phyloP scores from a whole-genome alignment of 1,284 basidiomycete species.

The Mycosarcoma mackinlayi region DNA sequence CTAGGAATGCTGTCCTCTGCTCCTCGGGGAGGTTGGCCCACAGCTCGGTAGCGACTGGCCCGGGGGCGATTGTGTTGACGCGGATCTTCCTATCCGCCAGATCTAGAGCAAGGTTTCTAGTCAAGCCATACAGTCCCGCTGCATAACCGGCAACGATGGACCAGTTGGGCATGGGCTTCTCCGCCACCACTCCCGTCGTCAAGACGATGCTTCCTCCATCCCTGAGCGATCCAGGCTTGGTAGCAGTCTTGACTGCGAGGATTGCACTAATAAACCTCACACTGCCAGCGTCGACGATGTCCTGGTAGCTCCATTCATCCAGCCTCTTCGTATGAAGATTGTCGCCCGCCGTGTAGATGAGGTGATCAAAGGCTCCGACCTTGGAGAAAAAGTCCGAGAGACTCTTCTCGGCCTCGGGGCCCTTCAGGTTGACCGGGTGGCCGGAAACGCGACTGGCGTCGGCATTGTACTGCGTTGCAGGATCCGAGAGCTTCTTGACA shows the following conservation, averaged over 20 bases:
- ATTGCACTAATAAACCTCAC: conserved; percentile 33
- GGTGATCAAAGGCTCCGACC: conserved; percentile 43
- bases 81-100: conserved; percentile 30
- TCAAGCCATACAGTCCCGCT: conserved; percentile 23
- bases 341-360: conserved; percentile 50
- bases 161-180: conserved; percentile 28
- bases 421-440: conserved; percentile 31
- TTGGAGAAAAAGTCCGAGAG: conserved; percentile 30
- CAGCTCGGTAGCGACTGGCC: conserved; percentile 44
- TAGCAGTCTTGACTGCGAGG: conserved; percentile 38
- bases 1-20: conserved; percentile 1
- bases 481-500: conserved; percentile 28
- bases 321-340: conserved; percentile 13
- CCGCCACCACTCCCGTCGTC: conserved; percentile 35
- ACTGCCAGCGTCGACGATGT: conserved; percentile 22
- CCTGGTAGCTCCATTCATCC: conserved; percentile 18
- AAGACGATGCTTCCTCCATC: conserved; percentile 25
- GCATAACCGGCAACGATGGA: conserved; percentile 16
- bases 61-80: conserved; percentile 42
- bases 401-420: conserved; percentile 13
- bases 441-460: conserved; percentile 33
- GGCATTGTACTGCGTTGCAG: conserved; percentile 41
- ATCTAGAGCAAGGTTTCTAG: conserved; percentile 35
- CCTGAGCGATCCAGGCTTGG: conserved; percentile 1
- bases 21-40: conserved; percentile 26